Percentiles rank a stretch among this genome's conserved stretches.
These are phyloP conservation scores for Fonsecaea pedrosoi DNA, from an alignment of 2,329 filamentous ascomycete genomes.

Conservation along the genomic window DNA sequence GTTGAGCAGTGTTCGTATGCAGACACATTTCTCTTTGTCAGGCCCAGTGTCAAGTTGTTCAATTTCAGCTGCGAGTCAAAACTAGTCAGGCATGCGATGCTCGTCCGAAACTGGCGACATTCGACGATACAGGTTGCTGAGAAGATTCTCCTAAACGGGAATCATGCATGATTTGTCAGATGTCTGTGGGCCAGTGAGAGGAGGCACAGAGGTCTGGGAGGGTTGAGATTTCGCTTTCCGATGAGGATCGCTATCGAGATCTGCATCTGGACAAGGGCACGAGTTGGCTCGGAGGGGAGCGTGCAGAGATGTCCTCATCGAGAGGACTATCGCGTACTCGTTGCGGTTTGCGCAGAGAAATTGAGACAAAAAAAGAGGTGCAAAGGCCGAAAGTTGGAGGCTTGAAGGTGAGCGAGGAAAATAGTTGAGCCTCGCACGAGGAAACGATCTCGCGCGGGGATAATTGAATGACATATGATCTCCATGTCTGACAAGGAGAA, in stretches of 20 bases:
- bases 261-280: neutral
- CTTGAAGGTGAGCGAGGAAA: neutral
- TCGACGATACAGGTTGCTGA: constrained; percentile 18
- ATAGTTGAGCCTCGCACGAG: constrained; percentile 3
- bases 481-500: neutral
- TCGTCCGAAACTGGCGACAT: constrained; percentile 5
- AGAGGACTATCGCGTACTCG: neutral
- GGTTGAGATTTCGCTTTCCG: neutral
- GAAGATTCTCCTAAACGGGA: constrained; percentile 14
- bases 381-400: neutral
- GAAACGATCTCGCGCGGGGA: neutral
- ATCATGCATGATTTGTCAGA: constrained; percentile 23
- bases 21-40: neutral
- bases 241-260: neutral
- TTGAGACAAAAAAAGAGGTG: neutral
- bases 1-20: neutral
- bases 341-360: neutral
- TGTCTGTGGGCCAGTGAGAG: neutral
- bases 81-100: neutral
- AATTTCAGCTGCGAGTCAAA: neutral
- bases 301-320: neutral
- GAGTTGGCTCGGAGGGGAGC: neutral
- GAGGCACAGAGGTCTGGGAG: neutral
- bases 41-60: neutral
- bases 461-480: neutral